Base-by-base conservation (phyloP, 306 rosid genomes). In the Chamaecrista fasciculata region DNA sequence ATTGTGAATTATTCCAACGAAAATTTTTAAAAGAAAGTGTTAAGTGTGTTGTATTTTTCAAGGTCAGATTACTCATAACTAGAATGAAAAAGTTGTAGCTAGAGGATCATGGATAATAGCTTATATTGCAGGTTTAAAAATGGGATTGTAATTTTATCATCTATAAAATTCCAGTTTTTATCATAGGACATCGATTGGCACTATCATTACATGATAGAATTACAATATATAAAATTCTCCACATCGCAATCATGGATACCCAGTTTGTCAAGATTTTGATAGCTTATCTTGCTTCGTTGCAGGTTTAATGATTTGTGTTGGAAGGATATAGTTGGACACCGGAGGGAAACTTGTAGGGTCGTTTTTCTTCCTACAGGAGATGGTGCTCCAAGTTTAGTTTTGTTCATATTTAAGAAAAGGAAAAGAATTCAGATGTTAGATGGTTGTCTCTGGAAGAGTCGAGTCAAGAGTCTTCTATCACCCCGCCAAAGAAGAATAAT, bases 351-450 rank as follows among this genome's bases (percentile, higher is more conserved):
- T 74, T 74, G 82, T 70, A 25, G 80, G 63, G 75, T 77, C 67
- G 31, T 73, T 81, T 81, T 70, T 70, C 80, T 70, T 67, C 82
- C 69, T 78, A 65, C 86, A 65, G 71, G 75, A 56, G 72, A 36
- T 69, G 69, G 68, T 59, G 69, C 53, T 67, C 72, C 80, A 62
- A 58, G 46, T 69, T 73, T 26, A 48, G 53, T 77, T 75, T 70
- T 43, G 11, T 37, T 62, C 34, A 40, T 48, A 67, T 57, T 15
- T 1, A 9, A 3, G 8, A 33, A 18, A 8, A 4, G 1, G n/a
- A 19, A 23, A 44, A 39, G 23, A 26, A 53, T 26, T 43, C 10
- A 49, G 31, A 19, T 5, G 40, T 62, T 51, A 12, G 70, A 31
- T 34, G 9, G 12, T 2, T 33, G 36, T 2, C 71, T 18, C 50